These are phyloP conservation scores for Phaseolus lunatus DNA, from an alignment of 306 rosid species.

Conservation along the genomic window DNA sequence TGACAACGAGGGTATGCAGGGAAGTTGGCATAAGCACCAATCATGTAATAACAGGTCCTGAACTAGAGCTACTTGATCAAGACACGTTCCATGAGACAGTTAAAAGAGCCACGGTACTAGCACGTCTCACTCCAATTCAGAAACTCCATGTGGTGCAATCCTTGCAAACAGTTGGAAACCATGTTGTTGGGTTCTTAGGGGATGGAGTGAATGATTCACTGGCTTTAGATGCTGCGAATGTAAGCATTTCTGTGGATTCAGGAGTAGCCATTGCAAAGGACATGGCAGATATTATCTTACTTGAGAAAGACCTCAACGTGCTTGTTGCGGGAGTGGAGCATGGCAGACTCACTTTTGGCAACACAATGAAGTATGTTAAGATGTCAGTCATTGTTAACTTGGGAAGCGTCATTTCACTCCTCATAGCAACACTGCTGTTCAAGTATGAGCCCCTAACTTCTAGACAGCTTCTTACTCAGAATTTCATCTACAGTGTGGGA, in stretches of 20 bases:
- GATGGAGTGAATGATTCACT: constrained; percentile 85
- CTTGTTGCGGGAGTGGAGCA: constrained; percentile 85
- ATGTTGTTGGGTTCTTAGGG: constrained; percentile 78
- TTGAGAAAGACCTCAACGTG: constrained; percentile 86
- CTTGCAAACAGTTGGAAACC: constrained; percentile 71
- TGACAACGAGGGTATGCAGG: constrained; percentile 72
- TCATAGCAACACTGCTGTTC: constrained; percentile 64
- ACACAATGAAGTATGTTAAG: constrained; percentile 87
- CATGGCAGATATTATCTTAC: constrained; percentile 81
- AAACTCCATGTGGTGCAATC: constrained; percentile 84
- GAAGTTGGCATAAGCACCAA: constrained; percentile 84
- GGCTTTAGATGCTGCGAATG: constrained; percentile 81
- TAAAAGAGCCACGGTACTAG: constrained; percentile 73
- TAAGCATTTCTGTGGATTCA: constrained; percentile 86
- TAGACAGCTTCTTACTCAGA: constrained; percentile 77
- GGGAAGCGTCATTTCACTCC: constrained; percentile 76
- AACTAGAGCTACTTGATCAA: constrained; percentile 73
- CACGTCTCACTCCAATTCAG: constrained; percentile 84
- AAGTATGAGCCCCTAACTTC: constrained; percentile 73
- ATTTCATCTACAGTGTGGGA: constrained; percentile 76
- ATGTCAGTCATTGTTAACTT: constrained; percentile 83
- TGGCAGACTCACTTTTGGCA: constrained; percentile 77
- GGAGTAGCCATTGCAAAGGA: constrained; percentile 86
- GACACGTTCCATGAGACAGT: constrained; percentile 75
- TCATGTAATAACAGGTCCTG: constrained; percentile 81